Percentiles rank a stretch among this genome's conserved stretches.
phyloP scores from a whole-genome alignment of 768 basidiomycete genomes.

The Boletus vinaceobasis region DNA sequence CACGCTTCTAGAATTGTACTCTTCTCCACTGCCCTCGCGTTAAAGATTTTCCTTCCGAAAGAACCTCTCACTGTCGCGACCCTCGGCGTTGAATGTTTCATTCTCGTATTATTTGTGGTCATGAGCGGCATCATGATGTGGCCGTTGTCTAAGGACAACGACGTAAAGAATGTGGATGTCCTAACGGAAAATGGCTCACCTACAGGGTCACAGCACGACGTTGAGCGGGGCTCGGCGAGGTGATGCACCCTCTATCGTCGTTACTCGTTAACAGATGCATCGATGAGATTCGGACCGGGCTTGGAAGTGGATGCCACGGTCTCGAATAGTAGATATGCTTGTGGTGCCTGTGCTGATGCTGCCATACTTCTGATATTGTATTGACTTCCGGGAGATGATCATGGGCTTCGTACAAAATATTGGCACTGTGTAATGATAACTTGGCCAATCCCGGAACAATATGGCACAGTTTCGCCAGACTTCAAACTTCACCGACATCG shows the following conservation, averaged over 20 bases:
- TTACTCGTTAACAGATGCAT: background rate
- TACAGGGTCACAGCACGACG: background rate
- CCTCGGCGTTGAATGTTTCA: constrained; percentile 8
- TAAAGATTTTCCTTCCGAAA: constrained; percentile 7
- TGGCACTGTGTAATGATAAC: no score
- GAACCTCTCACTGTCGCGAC: background rate
- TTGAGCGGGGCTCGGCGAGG: background rate
- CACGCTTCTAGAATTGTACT: constrained; percentile 5
- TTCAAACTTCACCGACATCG: background rate
- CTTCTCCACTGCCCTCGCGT: constrained; percentile 7
- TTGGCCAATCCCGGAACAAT: no score
- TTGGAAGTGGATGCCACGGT: background rate
- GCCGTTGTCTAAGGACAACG: background rate
- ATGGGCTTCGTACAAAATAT: no score
- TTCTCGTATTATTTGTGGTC: background rate
- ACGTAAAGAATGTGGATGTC: background rate
- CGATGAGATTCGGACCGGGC: background rate
- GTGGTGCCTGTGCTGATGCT: background rate
- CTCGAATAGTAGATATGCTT: background rate
- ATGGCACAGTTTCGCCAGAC: background rate
- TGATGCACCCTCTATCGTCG: background rate
- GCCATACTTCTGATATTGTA: background rate
- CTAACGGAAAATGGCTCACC: background rate
- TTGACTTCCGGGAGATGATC: no score
- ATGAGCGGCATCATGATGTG: constrained; percentile 3